These are phyloP conservation scores for Globisporangium recalcitrans DNA, from an alignment of 352 stramenopile genomes.

Conservation along the genomic window DNA sequence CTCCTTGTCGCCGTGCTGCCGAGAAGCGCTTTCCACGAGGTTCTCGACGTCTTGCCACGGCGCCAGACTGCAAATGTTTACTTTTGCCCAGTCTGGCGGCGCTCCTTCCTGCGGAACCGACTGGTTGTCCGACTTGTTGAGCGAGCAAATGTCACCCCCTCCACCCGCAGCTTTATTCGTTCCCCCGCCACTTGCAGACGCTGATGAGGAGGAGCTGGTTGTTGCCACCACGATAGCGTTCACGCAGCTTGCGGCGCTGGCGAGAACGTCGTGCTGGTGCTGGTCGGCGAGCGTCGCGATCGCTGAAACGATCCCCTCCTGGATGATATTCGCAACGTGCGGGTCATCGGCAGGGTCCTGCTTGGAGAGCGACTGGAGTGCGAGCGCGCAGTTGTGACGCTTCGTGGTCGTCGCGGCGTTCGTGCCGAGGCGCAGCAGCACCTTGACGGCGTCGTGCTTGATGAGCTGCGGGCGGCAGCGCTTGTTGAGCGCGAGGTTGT, in stretches of 20 bases:
- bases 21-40: slow-evolving; percentile 3
- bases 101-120: slow-evolving; percentile 44
- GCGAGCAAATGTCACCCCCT: slow-evolving; percentile 22
- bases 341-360: slow-evolving; percentile 36
- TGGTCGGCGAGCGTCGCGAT: slow-evolving; percentile 56
- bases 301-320: slow-evolving; percentile 62
- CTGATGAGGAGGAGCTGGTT: neutral
- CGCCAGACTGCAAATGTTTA: slow-evolving; percentile 42
- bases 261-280: slow-evolving; percentile 50
- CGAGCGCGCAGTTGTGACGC: slow-evolving; percentile 58
- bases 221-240: slow-evolving; percentile 9
- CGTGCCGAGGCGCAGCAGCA: slow-evolving; percentile 45
- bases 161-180: slow-evolving; percentile 10
- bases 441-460: slow-evolving; percentile 76
- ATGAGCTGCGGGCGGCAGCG: slow-evolving; percentile 63
- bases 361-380: slow-evolving; percentile 54
- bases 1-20: slow-evolving; percentile 16
- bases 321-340: slow-evolving; percentile 55
- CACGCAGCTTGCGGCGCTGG: slow-evolving; percentile 28
- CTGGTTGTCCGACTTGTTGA: slow-evolving; percentile 18
- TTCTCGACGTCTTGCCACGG: slow-evolving; percentile 46
- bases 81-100: slow-evolving; percentile 50
- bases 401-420: slow-evolving; percentile 39
- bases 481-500: slow-evolving; percentile 54
- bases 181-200: neutral